Evolutionary conservation across 2,329 filamentous ascomycete species (phyloP), one percentile per base, ranked within the genome.

Genomic region (Aureobasidium sp.): DNA sequence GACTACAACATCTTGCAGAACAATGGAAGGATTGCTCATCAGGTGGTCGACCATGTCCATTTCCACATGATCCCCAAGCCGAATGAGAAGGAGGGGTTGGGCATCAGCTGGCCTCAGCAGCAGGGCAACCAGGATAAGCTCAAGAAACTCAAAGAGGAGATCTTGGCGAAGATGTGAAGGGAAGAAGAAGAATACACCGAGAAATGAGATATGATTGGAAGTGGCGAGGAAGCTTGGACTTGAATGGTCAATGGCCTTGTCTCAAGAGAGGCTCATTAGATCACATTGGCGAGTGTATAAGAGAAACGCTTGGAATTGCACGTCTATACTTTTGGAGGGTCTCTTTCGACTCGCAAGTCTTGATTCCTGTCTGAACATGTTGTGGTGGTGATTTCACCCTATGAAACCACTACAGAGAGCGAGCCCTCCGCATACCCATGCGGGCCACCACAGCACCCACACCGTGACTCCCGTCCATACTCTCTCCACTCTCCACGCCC

Each of bases 31-130:
- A 84, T 93, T 70, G 94, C 94, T 21, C 94, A 99, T 75, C 94
- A 97, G 78, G 81, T 88, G 66, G 93, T 99, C 65, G 88, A 91
- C 67, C 94, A 99, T 78, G 93, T 94, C 78, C 92, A 97, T 74
- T 93, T 99, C 76, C 94, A 99, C 72, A 87, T 97, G 85, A 99
- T 99, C 65, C 94, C 94, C 39, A 99, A 99, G 81, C 93, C 94
- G 58, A 95, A 91, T 70, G 79, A 86, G 69, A 71, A 80, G 39
- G 89, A 97, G 73, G 94, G 94, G 7, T 79, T 99, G 57, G 85
- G 83, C 5, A 81, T 97, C 67, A 74, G 77, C 39, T 99, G 94
- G 94, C 91, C 92, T 25, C 79, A 86, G 65, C 83, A 90, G 76
- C 75, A 79, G 64, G 82, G 83, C 1, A 87, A 96, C 68, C 95